A percentile compares a stretch with the other conserved stretches of the same genome.
Conservation (phyloP, 805 yeast genomes). For the Yamadazyma philogaea region DNA sequence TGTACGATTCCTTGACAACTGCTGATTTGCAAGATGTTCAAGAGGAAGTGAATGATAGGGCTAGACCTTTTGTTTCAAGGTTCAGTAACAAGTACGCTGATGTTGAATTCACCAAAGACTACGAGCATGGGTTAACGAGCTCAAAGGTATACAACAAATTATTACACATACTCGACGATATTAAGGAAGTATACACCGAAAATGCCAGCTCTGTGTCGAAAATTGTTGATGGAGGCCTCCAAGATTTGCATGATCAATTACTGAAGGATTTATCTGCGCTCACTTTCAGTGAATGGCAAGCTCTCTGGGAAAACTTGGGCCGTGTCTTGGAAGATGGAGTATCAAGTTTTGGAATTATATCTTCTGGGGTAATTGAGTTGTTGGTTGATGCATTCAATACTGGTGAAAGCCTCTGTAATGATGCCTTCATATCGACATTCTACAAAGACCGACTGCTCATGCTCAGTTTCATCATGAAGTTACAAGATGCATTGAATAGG, state of each 20-base stretch:
- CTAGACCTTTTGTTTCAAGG: constrained; percentile 13
- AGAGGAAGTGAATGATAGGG: constrained; percentile 15
- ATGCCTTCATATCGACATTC: constrained; percentile 45
- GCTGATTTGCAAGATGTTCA: constrained; percentile 6
- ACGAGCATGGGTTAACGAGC: constrained; percentile 19
- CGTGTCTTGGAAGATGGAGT: constrained; percentile 24
- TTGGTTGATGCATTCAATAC: constrained; percentile 35
- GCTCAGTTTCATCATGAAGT: constrained; percentile 38
- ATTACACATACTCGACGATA: constrained; percentile 17
- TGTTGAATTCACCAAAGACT: constrained; percentile 29
- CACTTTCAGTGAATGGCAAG: constrained; percentile 36
- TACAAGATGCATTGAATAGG: constrained; percentile 73
- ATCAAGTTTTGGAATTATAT: constrained; percentile 73
- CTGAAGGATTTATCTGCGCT: constrained; percentile 1
- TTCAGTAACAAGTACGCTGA: constrained; percentile 27
- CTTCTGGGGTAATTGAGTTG: constrained; percentile 59
- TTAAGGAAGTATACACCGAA: constrained; percentile 25
- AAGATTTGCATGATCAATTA: constrained; percentile 2
- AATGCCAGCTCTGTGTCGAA: not conserved
- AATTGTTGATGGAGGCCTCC: not conserved
- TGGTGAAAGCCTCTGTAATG: constrained; percentile 28
- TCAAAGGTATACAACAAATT: constrained; percentile 17
- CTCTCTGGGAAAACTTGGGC: constrained; percentile 23
- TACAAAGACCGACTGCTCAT: constrained; percentile 30
- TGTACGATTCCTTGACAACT: constrained; percentile 25